These are phyloP conservation scores for Lactifluus hygrophoroides DNA, from an alignment of 768 basidiomycete species.

Conservation along the genomic window DNA sequence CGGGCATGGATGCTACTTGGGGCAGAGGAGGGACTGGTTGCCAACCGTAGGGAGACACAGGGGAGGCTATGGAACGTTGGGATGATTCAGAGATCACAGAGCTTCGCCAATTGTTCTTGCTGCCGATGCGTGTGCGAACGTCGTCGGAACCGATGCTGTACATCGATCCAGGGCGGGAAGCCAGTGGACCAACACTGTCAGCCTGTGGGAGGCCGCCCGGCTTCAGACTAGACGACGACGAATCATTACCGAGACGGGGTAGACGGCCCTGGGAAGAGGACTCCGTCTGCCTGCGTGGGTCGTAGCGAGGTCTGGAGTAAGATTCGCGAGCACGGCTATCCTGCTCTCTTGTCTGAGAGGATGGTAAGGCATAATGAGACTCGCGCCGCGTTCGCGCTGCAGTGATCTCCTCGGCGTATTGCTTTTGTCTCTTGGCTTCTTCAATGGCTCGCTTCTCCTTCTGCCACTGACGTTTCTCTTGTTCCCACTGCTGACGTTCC, in stretches of 20 bases:
- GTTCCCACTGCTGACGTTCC: slow-evolving; percentile 37
- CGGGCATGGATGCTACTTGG: slow-evolving; percentile 11
- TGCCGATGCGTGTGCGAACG: not conserved
- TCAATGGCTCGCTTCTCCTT: slow-evolving; percentile 39
- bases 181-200: slow-evolving; percentile 3
- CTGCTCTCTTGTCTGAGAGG: slow-evolving; percentile 8
- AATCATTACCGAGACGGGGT: not conserved
- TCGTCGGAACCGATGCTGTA: slow-evolving; percentile 16
- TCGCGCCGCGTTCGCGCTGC: slow-evolving; percentile 19
- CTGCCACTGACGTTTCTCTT: slow-evolving; percentile 36
- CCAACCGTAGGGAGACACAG: slow-evolving; percentile 12
- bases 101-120: slow-evolving; percentile 7
- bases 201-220: slow-evolving; percentile 6
- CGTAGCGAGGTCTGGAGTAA: slow-evolving; percentile 17
- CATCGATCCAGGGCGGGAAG: slow-evolving; percentile 7
- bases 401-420: slow-evolving; percentile 16
- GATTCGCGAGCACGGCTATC: slow-evolving; percentile 13
- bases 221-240: slow-evolving; percentile 12
- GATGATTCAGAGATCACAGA: slow-evolving; percentile 16
- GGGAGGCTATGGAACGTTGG: slow-evolving; percentile 2
- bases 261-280: not conserved
- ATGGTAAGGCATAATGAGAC: not conserved
- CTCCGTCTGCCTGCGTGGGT: slow-evolving; percentile 13
- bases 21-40: slow-evolving; percentile 7
- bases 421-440: slow-evolving; percentile 28